phyloP scores from a whole-genome alignment of 331 rosid species.

The Saraca asoca region DNA sequence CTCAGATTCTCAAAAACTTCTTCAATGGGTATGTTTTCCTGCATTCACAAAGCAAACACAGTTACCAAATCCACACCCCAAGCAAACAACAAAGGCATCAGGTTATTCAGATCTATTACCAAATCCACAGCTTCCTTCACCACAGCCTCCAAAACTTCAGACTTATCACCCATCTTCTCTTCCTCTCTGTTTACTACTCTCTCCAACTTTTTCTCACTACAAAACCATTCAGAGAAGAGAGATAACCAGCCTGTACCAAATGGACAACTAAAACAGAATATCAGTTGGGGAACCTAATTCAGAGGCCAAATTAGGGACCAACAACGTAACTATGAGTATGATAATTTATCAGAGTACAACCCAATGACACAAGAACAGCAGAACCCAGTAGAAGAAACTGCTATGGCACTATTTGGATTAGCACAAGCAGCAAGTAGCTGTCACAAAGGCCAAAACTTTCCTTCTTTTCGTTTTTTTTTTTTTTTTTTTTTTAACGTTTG shows the following conservation, averaged over 20 bases:
- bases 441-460: constrained; percentile 28
- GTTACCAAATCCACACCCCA: neutral
- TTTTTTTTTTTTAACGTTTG: neutral
- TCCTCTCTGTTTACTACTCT: constrained; percentile 19
- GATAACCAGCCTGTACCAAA: constrained; percentile 36
- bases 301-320: constrained; percentile 30
- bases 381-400: constrained; percentile 36
- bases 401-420: neutral
- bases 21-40: constrained; percentile 97
- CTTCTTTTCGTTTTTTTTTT: neutral
- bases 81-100: constrained; percentile 26
- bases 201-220: constrained; percentile 43
- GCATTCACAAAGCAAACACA: constrained; percentile 40
- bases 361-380: constrained; percentile 28
- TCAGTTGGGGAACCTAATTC: constrained; percentile 44
- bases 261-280: constrained; percentile 27
- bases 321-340: constrained; percentile 31
- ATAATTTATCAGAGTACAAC: no score
- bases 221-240: constrained; percentile 52
- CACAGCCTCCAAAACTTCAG: constrained; percentile 87
- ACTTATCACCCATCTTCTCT: constrained; percentile 68
- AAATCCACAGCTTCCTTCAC: constrained; percentile 95
- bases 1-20: constrained; percentile 94
- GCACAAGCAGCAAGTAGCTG: constrained; percentile 43
- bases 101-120: constrained; percentile 76